Conservation (phyloP, 1,284 basidiomycete genomes). For the Ceratobasidium sp. region DNA sequence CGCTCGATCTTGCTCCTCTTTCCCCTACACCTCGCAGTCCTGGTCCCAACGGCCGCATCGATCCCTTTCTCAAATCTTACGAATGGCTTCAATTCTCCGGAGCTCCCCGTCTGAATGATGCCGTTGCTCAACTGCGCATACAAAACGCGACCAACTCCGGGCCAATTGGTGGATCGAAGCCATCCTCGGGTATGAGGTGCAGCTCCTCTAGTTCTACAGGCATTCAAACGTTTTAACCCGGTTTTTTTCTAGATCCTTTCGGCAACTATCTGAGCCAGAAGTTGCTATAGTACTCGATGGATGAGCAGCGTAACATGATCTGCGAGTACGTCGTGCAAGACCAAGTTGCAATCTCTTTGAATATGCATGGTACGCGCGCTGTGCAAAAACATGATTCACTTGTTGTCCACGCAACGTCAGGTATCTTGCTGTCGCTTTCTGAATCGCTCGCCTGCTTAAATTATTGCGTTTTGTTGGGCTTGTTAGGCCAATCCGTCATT, state of each 20-base stretch:
- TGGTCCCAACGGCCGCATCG: too few relatives aligned
- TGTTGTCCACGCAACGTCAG: constrained; percentile 94
- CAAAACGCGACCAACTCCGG: constrained; percentile 73
- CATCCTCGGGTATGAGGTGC: constrained; percentile 52
- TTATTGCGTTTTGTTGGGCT: constrained; percentile 13
- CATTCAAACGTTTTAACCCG: background rate
- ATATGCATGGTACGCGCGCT: constrained; percentile 99
- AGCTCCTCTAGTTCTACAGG: too few relatives aligned
- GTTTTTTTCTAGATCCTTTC: constrained; percentile 78
- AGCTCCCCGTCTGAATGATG: too few relatives aligned
- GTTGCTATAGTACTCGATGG: constrained; percentile 95
- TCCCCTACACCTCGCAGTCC: too few relatives aligned
- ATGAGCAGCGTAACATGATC: constrained; percentile 96
- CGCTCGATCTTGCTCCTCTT: too few relatives aligned
- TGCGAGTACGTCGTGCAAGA: constrained; percentile 98
- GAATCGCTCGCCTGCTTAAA: too few relatives aligned
- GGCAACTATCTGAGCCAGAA: constrained; percentile 99
- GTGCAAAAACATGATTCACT: constrained; percentile 99
- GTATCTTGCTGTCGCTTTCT: constrained; percentile 57
- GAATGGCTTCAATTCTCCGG: too few relatives aligned
- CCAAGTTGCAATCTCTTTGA: constrained; percentile 96
- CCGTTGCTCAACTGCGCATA: constrained; percentile 54
- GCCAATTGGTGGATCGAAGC: constrained; percentile 48
- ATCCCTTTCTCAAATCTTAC: too few relatives aligned
- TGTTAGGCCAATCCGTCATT: constrained; percentile 37